phyloP scores from a whole-genome alignment of 1,284 basidiomycete genomes.

The Cryptococcus sp. region DNA sequence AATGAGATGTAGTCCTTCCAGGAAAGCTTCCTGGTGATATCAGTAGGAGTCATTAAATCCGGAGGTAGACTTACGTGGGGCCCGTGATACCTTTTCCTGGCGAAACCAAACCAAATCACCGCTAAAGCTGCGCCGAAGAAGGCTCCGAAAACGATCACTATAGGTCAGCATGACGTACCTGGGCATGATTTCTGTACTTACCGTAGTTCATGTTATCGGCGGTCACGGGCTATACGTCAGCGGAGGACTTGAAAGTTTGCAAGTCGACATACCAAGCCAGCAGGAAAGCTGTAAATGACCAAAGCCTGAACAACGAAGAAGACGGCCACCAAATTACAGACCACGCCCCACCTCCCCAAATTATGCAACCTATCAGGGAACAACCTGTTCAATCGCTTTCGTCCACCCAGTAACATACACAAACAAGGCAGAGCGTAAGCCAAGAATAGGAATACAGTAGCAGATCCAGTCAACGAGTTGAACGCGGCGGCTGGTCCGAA shows the following conservation, averaged over 20 bases:
- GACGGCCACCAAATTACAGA: constrained; percentile 18
- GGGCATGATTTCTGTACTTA: not conserved
- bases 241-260: not conserved
- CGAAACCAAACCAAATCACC: constrained; percentile 11
- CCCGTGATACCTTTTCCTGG: constrained; percentile 8
- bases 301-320: constrained; percentile 21
- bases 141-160: constrained; percentile 18
- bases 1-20: not conserved
- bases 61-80: constrained; percentile 10
- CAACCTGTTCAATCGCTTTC: constrained; percentile 14
- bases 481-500: constrained; percentile 28
- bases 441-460: constrained; percentile 26
- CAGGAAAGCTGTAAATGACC: constrained; percentile 26
- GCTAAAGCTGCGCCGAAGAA: constrained; percentile 10
- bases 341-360: constrained; percentile 18
- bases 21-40: not conserved
- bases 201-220: constrained; percentile 21
- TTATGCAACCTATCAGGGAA: constrained; percentile 17
- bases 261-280: constrained; percentile 11
- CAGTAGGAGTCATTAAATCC: not conserved
- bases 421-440: constrained; percentile 20
- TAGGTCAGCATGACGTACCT: not conserved
- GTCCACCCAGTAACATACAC: constrained; percentile 21
- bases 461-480: constrained; percentile 23
- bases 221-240: constrained; percentile 11